Percentiles rank a stretch among this genome's conserved stretches.
Evolutionary conservation across 208 protist genomes (phyloP).

Genomic region (Crithidia thermophila): DNA sequence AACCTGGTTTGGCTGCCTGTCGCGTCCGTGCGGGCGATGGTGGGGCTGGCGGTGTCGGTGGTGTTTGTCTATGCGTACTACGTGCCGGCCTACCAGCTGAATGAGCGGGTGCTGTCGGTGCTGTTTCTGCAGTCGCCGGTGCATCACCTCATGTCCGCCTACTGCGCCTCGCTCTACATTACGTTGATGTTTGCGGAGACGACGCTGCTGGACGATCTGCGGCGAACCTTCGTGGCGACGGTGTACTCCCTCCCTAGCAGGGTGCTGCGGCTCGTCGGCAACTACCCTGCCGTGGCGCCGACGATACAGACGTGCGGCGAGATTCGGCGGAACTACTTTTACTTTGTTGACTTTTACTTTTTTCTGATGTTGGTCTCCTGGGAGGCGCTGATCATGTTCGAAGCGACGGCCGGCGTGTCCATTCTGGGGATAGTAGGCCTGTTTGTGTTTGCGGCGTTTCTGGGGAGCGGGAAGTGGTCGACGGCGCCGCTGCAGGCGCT

Average conservation of each 20-base stretch:
- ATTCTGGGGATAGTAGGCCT: constrained; percentile 28
- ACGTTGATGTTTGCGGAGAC: constrained; percentile 40
- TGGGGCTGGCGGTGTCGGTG: constrained; percentile 7
- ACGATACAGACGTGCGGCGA: neutral
- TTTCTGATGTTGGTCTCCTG: constrained; percentile 50
- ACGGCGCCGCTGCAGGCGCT: constrained; percentile 6
- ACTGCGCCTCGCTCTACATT: constrained; percentile 42
- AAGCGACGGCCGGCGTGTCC: constrained; percentile 26
- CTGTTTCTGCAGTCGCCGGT: neutral
- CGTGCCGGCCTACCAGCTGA: constrained; percentile 25
- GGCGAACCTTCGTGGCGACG: constrained; percentile 21
- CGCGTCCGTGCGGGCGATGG: constrained; percentile 19
- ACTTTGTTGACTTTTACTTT: constrained; percentile 62
- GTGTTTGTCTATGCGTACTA: constrained; percentile 25
- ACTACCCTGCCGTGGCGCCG: neutral
- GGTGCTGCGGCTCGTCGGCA: constrained; percentile 18
- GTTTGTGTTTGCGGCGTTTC: constrained; percentile 18
- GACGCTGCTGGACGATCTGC: constrained; percentile 26
- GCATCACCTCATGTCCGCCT: constrained; percentile 29
- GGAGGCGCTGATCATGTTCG: constrained; percentile 46
- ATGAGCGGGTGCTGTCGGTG: constrained; percentile 19
- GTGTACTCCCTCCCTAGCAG: constrained; percentile 30
- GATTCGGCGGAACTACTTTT: constrained; percentile 39
- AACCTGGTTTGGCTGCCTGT: constrained; percentile 27
- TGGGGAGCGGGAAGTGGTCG: constrained; percentile 31